These are phyloP conservation scores for Saccharomycopsis crataegensis DNA, from an alignment of 1,139 yeast species.

Conservation along the genomic window DNA sequence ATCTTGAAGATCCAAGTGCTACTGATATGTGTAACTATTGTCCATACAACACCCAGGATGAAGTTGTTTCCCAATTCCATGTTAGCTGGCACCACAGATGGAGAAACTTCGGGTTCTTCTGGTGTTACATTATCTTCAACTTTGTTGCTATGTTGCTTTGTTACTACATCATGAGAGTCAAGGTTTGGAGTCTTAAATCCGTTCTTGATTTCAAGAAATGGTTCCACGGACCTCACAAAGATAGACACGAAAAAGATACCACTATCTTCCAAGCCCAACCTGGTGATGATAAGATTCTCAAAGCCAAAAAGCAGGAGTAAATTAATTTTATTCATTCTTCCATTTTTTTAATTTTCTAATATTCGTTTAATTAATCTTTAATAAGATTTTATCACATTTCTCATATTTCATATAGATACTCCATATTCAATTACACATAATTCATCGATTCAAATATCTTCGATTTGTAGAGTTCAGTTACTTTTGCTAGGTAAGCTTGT, in stretches of 20 bases:
- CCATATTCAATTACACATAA: no score
- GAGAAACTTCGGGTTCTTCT: slow-evolving; percentile 54
- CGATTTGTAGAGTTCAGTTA: no score
- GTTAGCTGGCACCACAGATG: slow-evolving; percentile 41
- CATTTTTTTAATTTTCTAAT: no score
- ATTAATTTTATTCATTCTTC: neutral
- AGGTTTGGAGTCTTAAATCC: slow-evolving; percentile 3
- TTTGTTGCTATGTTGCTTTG: slow-evolving; percentile 35
- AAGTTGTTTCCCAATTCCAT: slow-evolving; percentile 35
- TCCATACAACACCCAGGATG: slow-evolving; percentile 36
- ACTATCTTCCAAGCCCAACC: slow-evolving; percentile 25
- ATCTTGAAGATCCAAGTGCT: slow-evolving; percentile 34
- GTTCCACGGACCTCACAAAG: slow-evolving; percentile 20
- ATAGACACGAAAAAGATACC: slow-evolving; percentile 28
- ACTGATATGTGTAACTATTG: slow-evolving; percentile 42
- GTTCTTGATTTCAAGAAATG: slow-evolving; percentile 16
- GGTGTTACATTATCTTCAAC: slow-evolving; percentile 42
- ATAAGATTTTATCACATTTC: no score
- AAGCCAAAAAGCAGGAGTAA: neutral
- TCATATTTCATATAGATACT: no score
- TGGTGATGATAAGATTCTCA: slow-evolving; percentile 26
- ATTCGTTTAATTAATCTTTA: no score
- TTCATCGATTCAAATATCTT: no score
- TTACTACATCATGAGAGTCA: slow-evolving; percentile 27
- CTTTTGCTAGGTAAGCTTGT: no score